Percentiles rank a stretch among this genome's conserved stretches.
Evolutionary conservation across 1,139 yeast genomes (phyloP).

Genomic region (Debaryomycetaceae sp.): DNA sequence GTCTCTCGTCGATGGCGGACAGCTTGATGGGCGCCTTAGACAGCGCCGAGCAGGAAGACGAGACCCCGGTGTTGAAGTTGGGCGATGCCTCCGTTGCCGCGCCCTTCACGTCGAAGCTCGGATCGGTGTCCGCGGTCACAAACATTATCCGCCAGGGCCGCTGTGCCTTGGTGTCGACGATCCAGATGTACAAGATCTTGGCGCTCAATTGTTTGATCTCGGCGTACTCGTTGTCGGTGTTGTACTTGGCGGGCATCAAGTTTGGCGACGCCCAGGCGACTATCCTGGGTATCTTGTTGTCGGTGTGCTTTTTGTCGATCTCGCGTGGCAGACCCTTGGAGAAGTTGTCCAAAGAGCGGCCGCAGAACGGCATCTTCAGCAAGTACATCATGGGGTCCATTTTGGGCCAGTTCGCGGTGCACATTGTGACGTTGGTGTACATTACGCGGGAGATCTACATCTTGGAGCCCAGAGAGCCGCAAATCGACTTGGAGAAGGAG

Average conservation of each 20-base stretch:
- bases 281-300: conserved; percentile 80
- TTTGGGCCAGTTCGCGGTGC: conserved; percentile 93
- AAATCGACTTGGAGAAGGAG: conserved; percentile 82
- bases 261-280: conserved; percentile 98
- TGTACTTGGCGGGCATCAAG: conserved; percentile 95
- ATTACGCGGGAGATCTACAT: conserved; percentile 78
- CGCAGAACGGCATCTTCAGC: conserved; percentile 96
- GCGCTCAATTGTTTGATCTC: conserved; percentile 96
- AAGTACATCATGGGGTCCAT: conserved; percentile 95
- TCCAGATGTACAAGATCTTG: conserved; percentile 96
- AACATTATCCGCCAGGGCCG: conserved; percentile 97
- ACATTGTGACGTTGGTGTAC: conserved; percentile 75
- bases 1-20: conserved; percentile 51
- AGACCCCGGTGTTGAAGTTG: conserved; percentile 87
- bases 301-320: conserved; percentile 92
- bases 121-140: conserved; percentile 90
- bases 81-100: conserved; percentile 99
- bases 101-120: conserved; percentile 92
- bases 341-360: conserved; percentile 88
- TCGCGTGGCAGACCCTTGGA: conserved; percentile 92
- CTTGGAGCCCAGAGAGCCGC: conserved; percentile 88
- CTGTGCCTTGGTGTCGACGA: conserved; percentile 94
- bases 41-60: conserved; percentile 70
- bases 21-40: conserved; percentile 66
- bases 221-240: conserved; percentile 91